Conservation (phyloP, 768 basidiomycete genomes). For the Hirschioporus abietinus region DNA sequence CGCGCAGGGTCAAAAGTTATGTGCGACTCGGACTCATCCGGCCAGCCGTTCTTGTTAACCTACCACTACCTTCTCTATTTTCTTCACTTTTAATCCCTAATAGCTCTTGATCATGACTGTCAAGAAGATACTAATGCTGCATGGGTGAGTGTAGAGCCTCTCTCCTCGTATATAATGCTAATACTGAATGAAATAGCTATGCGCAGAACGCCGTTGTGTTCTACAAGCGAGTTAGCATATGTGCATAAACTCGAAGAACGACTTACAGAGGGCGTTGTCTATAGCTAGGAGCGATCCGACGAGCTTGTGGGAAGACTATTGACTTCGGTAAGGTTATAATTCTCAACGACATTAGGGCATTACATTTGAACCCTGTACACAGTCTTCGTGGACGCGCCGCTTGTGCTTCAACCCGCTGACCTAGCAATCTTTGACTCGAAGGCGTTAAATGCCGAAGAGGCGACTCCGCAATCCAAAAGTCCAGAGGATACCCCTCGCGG, state of each 20-base stretch:
- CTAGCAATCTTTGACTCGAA: slow-evolving; percentile 31
- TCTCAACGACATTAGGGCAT: background rate
- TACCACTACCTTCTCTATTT: background rate
- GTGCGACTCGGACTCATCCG: background rate
- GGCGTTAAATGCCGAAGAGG: slow-evolving; percentile 37
- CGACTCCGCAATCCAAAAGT: slow-evolving; percentile 31
- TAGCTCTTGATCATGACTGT: background rate
- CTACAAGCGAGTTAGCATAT: slow-evolving; percentile 56
- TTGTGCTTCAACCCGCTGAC: slow-evolving; percentile 62
- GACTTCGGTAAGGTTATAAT: slow-evolving; percentile 48
- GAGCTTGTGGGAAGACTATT: slow-evolving; percentile 56
- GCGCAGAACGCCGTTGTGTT: slow-evolving; percentile 68
- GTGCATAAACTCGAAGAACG: background rate
- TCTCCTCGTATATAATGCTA: background rate
- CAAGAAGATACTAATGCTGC: slow-evolving; percentile 38
- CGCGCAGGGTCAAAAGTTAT: background rate
- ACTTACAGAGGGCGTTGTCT: slow-evolving; percentile 1
- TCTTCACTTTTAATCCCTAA: background rate
- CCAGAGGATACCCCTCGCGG: slow-evolving; percentile 54
- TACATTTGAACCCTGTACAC: slow-evolving; percentile 5
- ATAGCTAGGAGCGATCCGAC: slow-evolving; percentile 69
- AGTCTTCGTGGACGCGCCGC: slow-evolving; percentile 76
- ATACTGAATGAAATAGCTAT: slow-evolving; percentile 35
- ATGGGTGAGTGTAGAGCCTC: slow-evolving; percentile 29
- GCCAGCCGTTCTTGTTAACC: background rate